Percentiles rank a stretch among this genome's conserved stretches.
Evolutionary conservation across 495 filamentous ascomycete species (phyloP).

Genomic region (Neurospora sp.): DNA sequence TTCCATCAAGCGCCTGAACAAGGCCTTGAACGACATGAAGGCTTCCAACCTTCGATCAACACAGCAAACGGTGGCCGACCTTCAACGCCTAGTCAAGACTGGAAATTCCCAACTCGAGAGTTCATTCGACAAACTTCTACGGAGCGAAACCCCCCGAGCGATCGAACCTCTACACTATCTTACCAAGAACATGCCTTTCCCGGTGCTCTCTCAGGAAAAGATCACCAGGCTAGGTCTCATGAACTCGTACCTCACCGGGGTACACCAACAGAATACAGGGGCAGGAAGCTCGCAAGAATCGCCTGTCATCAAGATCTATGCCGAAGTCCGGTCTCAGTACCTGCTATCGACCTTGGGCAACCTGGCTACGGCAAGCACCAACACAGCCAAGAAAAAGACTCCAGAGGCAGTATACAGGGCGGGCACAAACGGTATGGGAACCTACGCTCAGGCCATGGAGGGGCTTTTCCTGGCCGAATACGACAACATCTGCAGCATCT

Average conservation of each 20-base stretch:
- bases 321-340: constrained; percentile 78
- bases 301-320: constrained; percentile 59
- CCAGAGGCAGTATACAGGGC: constrained; percentile 74
- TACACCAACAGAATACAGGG: constrained; percentile 17
- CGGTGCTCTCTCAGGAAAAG: constrained; percentile 38
- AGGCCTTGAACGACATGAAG: constrained; percentile 69
- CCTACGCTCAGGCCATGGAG: constrained; percentile 80
- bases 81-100: constrained; percentile 62
- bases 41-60: constrained; percentile 82
- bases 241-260: constrained; percentile 35
- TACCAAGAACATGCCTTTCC: constrained; percentile 63
- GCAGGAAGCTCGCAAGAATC: constrained; percentile 51
- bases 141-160: constrained; percentile 54
- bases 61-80: constrained; percentile 76
- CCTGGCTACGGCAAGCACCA: constrained; percentile 77
- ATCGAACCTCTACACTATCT: constrained; percentile 89
- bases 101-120: constrained; percentile 76
- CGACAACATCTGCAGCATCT: constrained; percentile 75
- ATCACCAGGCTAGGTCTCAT: constrained; percentile 39
- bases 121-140: constrained; percentile 63
- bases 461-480: constrained; percentile 79
- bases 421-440: constrained; percentile 87
- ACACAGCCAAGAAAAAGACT: constrained; percentile 71
- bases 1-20: constrained; percentile 79
- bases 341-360: constrained; percentile 70